Base-by-base conservation (phyloP, 768 basidiomycete genomes). In the Megacollybia marginata region DNA sequence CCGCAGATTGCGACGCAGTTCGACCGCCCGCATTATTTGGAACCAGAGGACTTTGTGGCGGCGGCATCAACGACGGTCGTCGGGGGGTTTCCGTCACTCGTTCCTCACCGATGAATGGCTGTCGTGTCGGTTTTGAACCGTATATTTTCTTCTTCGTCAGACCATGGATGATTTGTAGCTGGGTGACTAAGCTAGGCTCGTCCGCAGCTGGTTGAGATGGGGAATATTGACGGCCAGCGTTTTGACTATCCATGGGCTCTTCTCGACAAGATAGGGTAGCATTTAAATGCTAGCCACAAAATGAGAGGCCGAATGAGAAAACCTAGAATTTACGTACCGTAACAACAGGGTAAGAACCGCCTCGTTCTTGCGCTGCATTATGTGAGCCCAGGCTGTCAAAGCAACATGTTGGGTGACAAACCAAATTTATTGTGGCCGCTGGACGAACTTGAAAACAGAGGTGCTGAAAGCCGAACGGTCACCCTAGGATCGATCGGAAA, bases 121-220 rank as follows among this genome's bases (percentile, higher is more conserved):
- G 61, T 23, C 74, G 69, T 15, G 65, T 54, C 15, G 78, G 72
- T 56, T 79, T 78, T 9, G 72, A 48, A 10, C 77, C 75, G 50
- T 83, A 82, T 8, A 80, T 70, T 55, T 82, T 82, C 65, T 85
- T 85, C 66, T 84, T 83, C 8, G 80, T 83, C 44, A 87, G 57
- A 2, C 84, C 84, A 50, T 86, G 83, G 33, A 79, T 73, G 57
- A 82, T 79, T 61, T 85, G 80, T 13, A 85, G 69, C 19, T 79
- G 80, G 19, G 66, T 70, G 44, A 87, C 85, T 1, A 87, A 67
- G 50, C 72, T 81, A 4, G 75, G 78, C 2, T 67, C 56, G 18
- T 65, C 63, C 7, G 60, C 57, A 34, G 57, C 59, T 20, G 33
- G 34, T 61, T 64, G 42, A 32, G 49, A 54, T 62, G 43, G 53